Percentiles rank a stretch among this genome's conserved stretches.
These are phyloP conservation scores for Gymnopilus junonius DNA, from an alignment of 768 basidiomycete genomes.

Conservation along the genomic window DNA sequence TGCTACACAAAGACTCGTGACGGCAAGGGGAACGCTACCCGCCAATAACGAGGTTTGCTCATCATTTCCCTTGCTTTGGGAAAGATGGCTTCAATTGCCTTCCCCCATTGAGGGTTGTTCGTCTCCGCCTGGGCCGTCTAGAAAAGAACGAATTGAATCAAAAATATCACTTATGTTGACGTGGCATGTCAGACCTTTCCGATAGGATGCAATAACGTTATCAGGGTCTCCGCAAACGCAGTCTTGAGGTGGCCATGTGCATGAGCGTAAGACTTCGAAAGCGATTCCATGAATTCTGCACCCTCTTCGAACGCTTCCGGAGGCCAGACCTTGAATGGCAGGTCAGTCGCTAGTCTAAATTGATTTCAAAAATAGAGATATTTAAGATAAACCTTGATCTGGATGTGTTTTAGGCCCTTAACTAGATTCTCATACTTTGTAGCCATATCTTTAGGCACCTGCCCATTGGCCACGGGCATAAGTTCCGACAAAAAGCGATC, in stretches of 20 bases:
- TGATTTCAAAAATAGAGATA: not conserved
- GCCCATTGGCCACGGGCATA: conserved; percentile 70
- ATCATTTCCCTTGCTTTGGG: conserved; percentile 86
- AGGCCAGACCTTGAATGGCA: conserved; percentile 76
- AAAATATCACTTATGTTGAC: not conserved
- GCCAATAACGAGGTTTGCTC: conserved; percentile 89
- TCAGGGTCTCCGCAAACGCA: conserved; percentile 83
- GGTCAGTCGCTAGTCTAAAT: not conserved
- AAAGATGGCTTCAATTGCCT: conserved; percentile 84
- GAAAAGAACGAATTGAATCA: conserved; percentile 5
- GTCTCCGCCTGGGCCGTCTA: conserved; percentile 96
- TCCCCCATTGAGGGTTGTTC: conserved; percentile 94
- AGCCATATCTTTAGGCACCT: conserved; percentile 81
- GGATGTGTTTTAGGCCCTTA: conserved; percentile 78
- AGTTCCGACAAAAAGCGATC: conserved; percentile 88
- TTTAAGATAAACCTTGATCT: conserved; percentile 65
- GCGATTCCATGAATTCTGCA: conserved; percentile 84
- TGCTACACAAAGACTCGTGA: conserved; percentile 85
- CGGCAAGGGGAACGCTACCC: conserved; percentile 83
- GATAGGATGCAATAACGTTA: conserved; percentile 81
- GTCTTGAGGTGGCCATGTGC: conserved; percentile 86
- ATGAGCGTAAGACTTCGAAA: conserved; percentile 83
- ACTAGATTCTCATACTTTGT: conserved; percentile 85
- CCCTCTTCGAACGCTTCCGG: conserved; percentile 93
- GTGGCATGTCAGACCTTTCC: conserved; percentile 62